A percentile compares a stretch with the other conserved stretches of the same genome.
Conservation (phyloP, 2,329 filamentous ascomycete genomes). For the Colletotrichum limetticola region DNA sequence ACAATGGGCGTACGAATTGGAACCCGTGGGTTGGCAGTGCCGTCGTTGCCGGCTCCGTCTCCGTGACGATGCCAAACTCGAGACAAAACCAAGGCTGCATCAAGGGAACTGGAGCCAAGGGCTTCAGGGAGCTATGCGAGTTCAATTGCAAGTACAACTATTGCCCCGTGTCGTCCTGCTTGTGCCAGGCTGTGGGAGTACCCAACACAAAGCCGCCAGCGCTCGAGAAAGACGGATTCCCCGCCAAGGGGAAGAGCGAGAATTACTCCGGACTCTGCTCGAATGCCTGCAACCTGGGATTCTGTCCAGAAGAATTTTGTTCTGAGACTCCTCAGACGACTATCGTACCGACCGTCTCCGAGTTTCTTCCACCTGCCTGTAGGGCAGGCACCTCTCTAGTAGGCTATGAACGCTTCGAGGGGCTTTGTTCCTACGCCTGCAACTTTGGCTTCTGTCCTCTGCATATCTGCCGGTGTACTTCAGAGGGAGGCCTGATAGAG, state of each 20-base stretch:
- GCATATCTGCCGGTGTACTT: not conserved
- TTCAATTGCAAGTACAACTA: constrained; percentile 44
- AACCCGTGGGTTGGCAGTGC: constrained; percentile 25
- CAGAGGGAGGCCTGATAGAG: constrained; percentile 38
- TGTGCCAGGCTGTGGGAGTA: constrained; percentile 30
- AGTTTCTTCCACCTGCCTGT: not conserved
- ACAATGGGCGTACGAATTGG: constrained; percentile 14
- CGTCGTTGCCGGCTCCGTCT: not conserved
- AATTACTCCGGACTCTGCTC: not conserved
- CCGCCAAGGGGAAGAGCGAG: not conserved
- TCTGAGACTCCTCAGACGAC: not conserved
- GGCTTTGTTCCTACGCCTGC: constrained; percentile 4
- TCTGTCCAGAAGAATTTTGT: constrained; percentile 1
- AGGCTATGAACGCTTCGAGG: not conserved
- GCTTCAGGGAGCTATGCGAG: constrained; percentile 47
- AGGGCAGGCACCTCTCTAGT: not conserved
- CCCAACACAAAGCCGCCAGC: not conserved
- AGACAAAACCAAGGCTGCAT: constrained; percentile 36
- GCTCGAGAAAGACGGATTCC: not conserved
- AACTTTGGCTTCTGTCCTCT: constrained; percentile 11
- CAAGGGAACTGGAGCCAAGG: constrained; percentile 33
- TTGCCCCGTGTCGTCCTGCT: constrained; percentile 37
- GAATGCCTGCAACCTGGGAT: constrained; percentile 3
- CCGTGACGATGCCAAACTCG: not conserved
- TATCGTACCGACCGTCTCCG: not conserved